A percentile compares a stretch with the other conserved stretches of the same genome.
Conservation (phyloP, 1,284 basidiomycete species). For the Singerocomus rubriflavus region DNA sequence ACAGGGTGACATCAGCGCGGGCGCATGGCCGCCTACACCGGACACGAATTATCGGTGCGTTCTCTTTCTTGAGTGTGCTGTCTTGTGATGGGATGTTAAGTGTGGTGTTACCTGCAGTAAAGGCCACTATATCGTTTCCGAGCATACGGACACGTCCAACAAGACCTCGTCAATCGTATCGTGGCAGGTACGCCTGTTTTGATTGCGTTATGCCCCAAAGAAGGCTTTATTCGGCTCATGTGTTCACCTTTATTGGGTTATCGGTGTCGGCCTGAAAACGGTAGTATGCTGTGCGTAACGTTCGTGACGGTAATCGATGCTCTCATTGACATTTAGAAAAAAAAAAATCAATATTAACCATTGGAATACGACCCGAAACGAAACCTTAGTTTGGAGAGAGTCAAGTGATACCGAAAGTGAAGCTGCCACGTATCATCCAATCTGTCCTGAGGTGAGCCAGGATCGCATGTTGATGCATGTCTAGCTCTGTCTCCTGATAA, state of each 20-base stretch:
- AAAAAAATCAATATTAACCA: background rate
- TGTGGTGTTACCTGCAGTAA: constrained; percentile 45
- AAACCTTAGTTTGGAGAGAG: constrained; percentile 69
- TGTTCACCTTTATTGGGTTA: background rate
- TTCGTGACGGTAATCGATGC: background rate
- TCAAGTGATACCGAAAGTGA: constrained; percentile 64
- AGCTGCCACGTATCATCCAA: constrained; percentile 70
- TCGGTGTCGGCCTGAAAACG: constrained; percentile 7
- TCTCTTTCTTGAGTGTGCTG: background rate
- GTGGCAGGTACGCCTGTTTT: constrained; percentile 56
- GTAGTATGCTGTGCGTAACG: constrained; percentile 61
- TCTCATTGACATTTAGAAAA: constrained; percentile 10
- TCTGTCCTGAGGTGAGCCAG: constrained; percentile 63
- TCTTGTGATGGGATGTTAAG: background rate
- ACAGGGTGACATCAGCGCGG: constrained; percentile 42
- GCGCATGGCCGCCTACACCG: constrained; percentile 78
- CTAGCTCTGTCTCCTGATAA: constrained; percentile 7
- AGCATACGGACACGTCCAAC: constrained; percentile 73
- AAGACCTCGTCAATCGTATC: constrained; percentile 59
- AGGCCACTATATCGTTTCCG: constrained; percentile 76
- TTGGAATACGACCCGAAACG: constrained; percentile 13
- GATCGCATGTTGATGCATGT: background rate
- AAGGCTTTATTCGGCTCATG: constrained; percentile 8
- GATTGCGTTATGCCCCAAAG: background rate
- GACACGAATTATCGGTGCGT: constrained; percentile 76